Evolutionary conservation across 192 early-diverging fungal species (phyloP).

Genomic region (Coemansia sp.): DNA sequence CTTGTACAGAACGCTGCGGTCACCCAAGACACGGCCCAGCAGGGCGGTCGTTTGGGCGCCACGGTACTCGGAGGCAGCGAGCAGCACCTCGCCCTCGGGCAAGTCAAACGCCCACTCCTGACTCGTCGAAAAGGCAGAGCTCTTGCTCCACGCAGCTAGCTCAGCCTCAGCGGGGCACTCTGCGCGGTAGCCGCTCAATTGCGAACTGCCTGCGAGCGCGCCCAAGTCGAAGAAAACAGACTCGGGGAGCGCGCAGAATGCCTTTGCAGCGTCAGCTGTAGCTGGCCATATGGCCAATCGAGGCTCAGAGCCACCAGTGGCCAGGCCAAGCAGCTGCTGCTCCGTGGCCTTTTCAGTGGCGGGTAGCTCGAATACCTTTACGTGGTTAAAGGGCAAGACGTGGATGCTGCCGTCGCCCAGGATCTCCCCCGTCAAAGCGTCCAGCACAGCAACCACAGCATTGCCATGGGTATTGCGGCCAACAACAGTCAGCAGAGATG

Average conservation of each 20-base stretch:
- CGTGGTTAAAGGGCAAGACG: constrained; percentile 35
- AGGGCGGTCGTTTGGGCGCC: constrained; percentile 73
- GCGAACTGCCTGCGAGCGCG: constrained; percentile 51
- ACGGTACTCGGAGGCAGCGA: constrained; percentile 36
- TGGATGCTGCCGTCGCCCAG: background rate
- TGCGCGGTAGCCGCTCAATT: constrained; percentile 58
- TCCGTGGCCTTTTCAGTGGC: constrained; percentile 38
- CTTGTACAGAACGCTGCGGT: constrained; percentile 97
- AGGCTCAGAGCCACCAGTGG: constrained; percentile 13
- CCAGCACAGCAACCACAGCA: constrained; percentile 30
- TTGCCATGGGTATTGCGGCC: constrained; percentile 21
- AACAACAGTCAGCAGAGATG: constrained; percentile 41
- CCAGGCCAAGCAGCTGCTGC: constrained; percentile 40
- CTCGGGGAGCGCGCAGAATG: constrained; percentile 58
- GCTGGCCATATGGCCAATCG: constrained; percentile 65
- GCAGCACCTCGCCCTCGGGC: constrained; percentile 58
- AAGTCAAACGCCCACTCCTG: constrained; percentile 57
- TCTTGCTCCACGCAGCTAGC: constrained; percentile 2
- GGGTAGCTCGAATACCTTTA: constrained; percentile 62
- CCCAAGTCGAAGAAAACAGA: constrained; percentile 70
- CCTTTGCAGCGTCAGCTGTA: constrained; percentile 51
- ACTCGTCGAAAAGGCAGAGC: constrained; percentile 3
- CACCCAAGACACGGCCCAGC: constrained; percentile 88
- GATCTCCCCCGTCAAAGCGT: constrained; percentile 36
- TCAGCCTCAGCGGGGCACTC: constrained; percentile 52